Conservation (phyloP, 495 filamentous ascomycete genomes). For the Poronia punctata region DNA sequence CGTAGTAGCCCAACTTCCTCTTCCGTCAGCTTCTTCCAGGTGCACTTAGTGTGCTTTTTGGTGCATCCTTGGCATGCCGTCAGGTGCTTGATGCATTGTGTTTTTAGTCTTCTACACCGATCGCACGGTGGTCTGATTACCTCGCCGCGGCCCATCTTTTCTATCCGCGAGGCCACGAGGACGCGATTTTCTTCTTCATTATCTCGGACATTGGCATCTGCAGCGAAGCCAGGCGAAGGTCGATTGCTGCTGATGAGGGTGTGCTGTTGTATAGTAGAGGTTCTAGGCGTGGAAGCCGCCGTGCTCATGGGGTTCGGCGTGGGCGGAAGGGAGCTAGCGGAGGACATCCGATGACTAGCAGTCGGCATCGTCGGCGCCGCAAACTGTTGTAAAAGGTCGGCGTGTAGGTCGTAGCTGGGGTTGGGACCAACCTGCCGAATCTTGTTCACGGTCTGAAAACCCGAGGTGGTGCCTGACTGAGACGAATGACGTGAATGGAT, state of each 20-base stretch:
- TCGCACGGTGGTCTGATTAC: conserved; percentile 73
- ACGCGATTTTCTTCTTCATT: conserved; percentile 40
- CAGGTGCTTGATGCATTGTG: conserved; percentile 76
- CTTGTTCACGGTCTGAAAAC: conserved; percentile 22
- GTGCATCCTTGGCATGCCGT: conserved; percentile 84
- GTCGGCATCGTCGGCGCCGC: conserved; percentile 17
- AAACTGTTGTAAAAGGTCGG: conserved; percentile 39
- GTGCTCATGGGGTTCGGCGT: conserved; percentile 23
- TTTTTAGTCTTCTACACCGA: conserved; percentile 68
- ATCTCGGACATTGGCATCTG: conserved; percentile 17
- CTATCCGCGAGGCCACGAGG: conserved; percentile 67
- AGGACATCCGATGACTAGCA: conserved; percentile 19
- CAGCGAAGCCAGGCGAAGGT: conserved; percentile 21
- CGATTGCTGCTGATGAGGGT: conserved; percentile 17
- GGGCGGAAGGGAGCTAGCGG: conserved; percentile 20
- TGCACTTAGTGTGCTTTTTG: conserved; percentile 80
- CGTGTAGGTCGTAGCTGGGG: conserved; percentile 30
- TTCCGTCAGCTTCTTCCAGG: conserved; percentile 69
- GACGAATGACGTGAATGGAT: conserved; percentile 38
- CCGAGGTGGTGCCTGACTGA: conserved; percentile 17
- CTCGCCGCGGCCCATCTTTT: conserved; percentile 65
- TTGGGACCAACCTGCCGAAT: conserved; percentile 16
- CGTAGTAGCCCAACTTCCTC: conserved; percentile 49
- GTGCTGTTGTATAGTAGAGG: conserved; percentile 21
- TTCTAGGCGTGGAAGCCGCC: conserved; percentile 20